Base-by-base conservation (phyloP, 768 basidiomycete genomes). In the Boletellus sp. region DNA sequence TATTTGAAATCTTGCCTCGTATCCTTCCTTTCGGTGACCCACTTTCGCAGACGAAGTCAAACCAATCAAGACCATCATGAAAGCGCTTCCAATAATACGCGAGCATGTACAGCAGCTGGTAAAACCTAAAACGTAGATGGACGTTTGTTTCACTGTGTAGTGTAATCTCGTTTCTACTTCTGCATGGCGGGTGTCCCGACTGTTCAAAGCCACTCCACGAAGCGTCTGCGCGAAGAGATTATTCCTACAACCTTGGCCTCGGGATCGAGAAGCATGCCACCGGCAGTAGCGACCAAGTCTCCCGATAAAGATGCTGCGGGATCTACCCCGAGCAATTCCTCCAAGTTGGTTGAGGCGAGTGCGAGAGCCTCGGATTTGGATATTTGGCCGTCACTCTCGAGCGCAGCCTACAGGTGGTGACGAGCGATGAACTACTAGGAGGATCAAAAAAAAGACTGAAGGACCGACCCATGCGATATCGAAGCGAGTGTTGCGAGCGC, bases 381-480 rank as follows among this genome's bases (percentile, higher is more conserved):
- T n/a, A 81, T 69, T 15, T 17, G 53, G 6, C 69, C 71, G 17
- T 63, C 58, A 8, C 69, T 65, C 51, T 74, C 72, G 10, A 77
- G 62, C 36, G 74, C 63, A 31, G 75, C 76, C 65, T 75, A 45
- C 2, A 49, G 41, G 42, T 23, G 41, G 42, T 23, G 44, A 56
- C 59, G 19, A 26, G 31, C 12, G 51, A 41, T 31, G 13, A 24
- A 42, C 17, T 11, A n/a, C 3, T 15, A 47, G 43, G 72, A 68
- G 41, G 72, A 61, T 42, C 53, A 53, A 60, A 47, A 54, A 50
- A 57, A 15, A 48, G n/a, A 26, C 7, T 6, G 1, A 35, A 47
- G 34, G 43, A 71, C 81, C 57, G 53, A 85, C 88, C 92, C 93
- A 94, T 37, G 80, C 87, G 26, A 82, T 69, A 55, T 95, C 91